These are phyloP conservation scores for Poterioochromonas sp. DNA, from an alignment of 352 stramenopile species.

Conservation along the genomic window DNA sequence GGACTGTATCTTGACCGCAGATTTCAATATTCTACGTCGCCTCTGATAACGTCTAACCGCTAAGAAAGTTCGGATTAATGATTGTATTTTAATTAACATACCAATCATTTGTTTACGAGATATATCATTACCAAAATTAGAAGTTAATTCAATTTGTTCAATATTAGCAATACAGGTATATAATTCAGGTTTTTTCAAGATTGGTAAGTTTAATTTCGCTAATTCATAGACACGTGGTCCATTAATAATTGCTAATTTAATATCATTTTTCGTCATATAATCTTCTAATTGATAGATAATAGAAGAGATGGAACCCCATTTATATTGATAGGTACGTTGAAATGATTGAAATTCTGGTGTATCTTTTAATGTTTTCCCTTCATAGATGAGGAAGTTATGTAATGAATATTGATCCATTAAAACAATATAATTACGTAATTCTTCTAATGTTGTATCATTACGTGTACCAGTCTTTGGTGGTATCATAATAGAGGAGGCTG, in stretches of 20 bases:
- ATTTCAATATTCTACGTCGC: conserved; percentile 55
- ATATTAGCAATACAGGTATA: conserved; percentile 69
- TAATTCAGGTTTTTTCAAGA: conserved; percentile 52
- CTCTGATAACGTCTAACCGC: conserved; percentile 66
- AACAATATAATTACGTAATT: conserved; percentile 42
- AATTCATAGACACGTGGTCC: conserved; percentile 62
- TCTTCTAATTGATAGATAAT: conserved; percentile 60
- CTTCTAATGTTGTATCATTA: conserved; percentile 34
- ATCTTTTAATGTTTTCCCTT: conserved; percentile 61
- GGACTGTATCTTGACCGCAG: conserved; percentile 60
- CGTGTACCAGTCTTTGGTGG: too few relatives aligned
- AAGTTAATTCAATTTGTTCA: conserved; percentile 57
- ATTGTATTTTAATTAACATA: background rate
- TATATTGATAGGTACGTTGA: conserved; percentile 56
- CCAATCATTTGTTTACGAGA: conserved; percentile 32
- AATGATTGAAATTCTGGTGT: conserved; percentile 75
- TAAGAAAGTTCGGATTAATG: conserved; percentile 49
- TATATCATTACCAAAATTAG: conserved; percentile 11
- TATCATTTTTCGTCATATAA: conserved; percentile 64
- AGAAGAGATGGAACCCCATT: conserved; percentile 66
- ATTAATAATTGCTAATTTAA: conserved; percentile 70
- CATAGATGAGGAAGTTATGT: conserved; percentile 76
- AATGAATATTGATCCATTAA: conserved; percentile 48
- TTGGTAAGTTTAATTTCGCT: conserved; percentile 53
- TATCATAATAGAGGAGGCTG: too few relatives aligned